Base-by-base conservation (phyloP, 2,329 filamentous ascomycete species). In the Alternaria sp. region DNA sequence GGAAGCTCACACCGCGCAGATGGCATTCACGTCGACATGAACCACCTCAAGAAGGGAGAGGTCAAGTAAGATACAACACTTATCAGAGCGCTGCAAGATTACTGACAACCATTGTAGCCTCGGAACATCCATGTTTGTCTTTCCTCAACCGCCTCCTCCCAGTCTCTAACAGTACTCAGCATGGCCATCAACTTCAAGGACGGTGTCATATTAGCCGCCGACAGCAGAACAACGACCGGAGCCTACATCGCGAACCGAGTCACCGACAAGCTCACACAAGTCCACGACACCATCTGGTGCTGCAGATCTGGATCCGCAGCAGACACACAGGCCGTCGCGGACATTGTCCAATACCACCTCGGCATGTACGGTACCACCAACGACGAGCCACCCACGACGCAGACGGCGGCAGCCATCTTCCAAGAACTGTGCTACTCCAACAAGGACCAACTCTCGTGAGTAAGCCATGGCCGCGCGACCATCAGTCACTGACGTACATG, bases 181-280 rank as follows among this genome's bases (percentile, higher is more conserved):
- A 99, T 99, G 96, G 96, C 96, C 66, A 94, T 98, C 81, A 98
- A 96, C 78, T 99, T 99, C 89, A 96, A 96, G 81, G 94, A 97
- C 77, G 96, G 96, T 67, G 96, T 99, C 63, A 98, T 99, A 83
- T 87, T 99, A 89, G 92, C 96, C 71, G 96, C 96, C 75, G 96
- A 99, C 83, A 97, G 94, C 78, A 90, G 96, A 85, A 99, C 96
- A 71, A 99, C 96, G 50, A 99, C 95, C 59, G 96, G 96, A 76
- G 90, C 95, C 74, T 99, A 98, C 87, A 98, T 99, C 79, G 96
- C 96, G 75, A 99, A 99, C 84, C 91, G 96, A 86, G 96, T 99
- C 71, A 99, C 96, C 69, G 96, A 99, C 87, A 99, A 99, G 87
- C 90, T 99, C 80, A 99, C 96, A 76, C 92, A 94, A 86, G 95